Evolutionary conservation across 1,284 basidiomycete genomes (phyloP).

Genomic region (Sphagnurus paluster): DNA sequence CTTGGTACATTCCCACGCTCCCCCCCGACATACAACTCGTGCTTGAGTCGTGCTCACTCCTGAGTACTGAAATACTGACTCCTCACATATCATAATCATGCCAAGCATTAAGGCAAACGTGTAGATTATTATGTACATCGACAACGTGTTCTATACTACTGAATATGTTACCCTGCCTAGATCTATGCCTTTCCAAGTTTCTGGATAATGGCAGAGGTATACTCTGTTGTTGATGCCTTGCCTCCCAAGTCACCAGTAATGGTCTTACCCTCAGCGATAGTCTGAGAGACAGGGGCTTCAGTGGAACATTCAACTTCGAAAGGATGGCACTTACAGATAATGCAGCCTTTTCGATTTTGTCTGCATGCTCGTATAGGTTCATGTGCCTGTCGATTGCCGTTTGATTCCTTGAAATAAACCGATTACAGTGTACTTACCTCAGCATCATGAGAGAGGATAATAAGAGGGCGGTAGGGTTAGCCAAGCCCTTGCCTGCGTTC

Average conservation of each 20-base stretch:
- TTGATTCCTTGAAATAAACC: constrained; percentile 1
- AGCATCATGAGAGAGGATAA: constrained; percentile 98
- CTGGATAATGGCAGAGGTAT: constrained; percentile 83
- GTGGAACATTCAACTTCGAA: constrained; percentile 12
- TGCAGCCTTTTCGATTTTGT: constrained; percentile 91
- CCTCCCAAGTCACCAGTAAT: constrained; percentile 95
- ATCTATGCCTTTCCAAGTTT: constrained; percentile 58
- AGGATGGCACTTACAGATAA: constrained; percentile 60
- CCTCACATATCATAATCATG: constrained; percentile 12
- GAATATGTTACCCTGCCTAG: constrained; percentile 16
- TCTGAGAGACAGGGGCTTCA: constrained; percentile 48
- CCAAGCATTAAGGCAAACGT: constrained; percentile 4
- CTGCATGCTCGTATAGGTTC: constrained; percentile 85
- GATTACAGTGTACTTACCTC: constrained; percentile 50
- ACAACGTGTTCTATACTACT: constrained; percentile 11
- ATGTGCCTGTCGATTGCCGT: constrained; percentile 71
- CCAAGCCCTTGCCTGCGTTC: constrained; percentile 81
- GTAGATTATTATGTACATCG: constrained; percentile 9
- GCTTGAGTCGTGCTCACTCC: not conserved
- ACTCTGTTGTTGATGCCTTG: constrained; percentile 85
- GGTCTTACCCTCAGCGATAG: constrained; percentile 91
- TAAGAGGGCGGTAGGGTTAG: constrained; percentile 97
- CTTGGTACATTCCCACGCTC: constrained; percentile 24
- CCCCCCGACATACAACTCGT: not conserved
- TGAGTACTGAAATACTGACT: too few relatives aligned